Percentiles rank a stretch among this genome's conserved stretches.
Conservation (phyloP, 495 filamentous ascomycete species). For the Umbilicaria muhlenbergii region DNA sequence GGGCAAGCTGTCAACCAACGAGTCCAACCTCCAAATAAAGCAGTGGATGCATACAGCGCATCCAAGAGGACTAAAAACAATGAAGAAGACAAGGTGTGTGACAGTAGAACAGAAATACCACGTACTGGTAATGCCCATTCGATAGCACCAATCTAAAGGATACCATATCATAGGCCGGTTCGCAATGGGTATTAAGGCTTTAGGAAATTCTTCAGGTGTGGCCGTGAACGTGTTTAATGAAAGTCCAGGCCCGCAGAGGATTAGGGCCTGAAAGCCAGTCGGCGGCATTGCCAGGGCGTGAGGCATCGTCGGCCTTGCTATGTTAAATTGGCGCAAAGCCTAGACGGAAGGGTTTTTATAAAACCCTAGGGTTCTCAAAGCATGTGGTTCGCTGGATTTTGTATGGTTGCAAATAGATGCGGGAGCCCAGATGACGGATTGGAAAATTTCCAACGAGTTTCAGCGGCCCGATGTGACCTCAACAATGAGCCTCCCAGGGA, state of each 20-base stretch:
- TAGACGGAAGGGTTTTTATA: no score
- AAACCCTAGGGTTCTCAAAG: no score
- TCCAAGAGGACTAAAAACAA: neutral
- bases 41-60: neutral
- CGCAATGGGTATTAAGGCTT: conserved; percentile 80
- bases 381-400: no score
- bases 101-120: neutral
- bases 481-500: no score
- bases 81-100: neutral
- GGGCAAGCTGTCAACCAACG: neutral
- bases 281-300: conserved; percentile 53
- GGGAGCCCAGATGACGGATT: no score
- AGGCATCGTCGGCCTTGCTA: conserved; percentile 33
- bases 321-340: no score
- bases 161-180: conserved; percentile 97
- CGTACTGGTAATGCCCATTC: conserved; percentile 67
- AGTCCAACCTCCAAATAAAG: neutral
- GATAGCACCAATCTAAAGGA: conserved; percentile 77
- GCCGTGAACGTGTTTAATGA: conserved; percentile 86
- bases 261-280: conserved; percentile 80
- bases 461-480: no score
- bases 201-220: conserved; percentile 76
- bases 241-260: conserved; percentile 81
- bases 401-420: no score
- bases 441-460: no score